These are phyloP conservation scores for Cyclanthera cordifolia DNA, from an alignment of 306 rosid genomes.

Conservation along the genomic window DNA sequence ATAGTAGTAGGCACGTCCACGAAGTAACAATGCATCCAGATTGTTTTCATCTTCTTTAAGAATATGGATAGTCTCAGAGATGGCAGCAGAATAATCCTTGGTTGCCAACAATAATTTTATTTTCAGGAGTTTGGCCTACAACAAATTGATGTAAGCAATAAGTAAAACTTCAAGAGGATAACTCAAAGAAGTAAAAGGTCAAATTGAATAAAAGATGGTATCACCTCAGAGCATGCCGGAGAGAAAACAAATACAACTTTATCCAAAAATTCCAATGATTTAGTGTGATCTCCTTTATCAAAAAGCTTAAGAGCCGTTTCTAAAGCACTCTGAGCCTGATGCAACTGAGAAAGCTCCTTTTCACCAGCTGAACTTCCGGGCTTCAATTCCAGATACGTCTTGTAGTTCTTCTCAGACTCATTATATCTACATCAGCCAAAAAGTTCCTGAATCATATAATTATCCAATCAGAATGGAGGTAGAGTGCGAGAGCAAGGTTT, in stretches of 20 bases:
- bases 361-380: constrained; percentile 54
- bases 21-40: constrained; percentile 70
- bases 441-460: constrained; percentile 97
- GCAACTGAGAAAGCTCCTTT: constrained; percentile 90
- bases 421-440: constrained; percentile 98
- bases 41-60: constrained; percentile 88
- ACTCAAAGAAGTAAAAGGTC: not conserved
- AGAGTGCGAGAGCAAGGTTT: constrained; percentile 12
- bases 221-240: constrained; percentile 75
- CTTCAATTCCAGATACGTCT: constrained; percentile 64
- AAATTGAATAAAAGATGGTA: not conserved
- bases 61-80: constrained; percentile 62
- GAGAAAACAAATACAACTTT: constrained; percentile 95
- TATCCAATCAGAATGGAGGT: constrained; percentile 66
- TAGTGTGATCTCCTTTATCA: constrained; percentile 45
- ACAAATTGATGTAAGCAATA: constrained; percentile 6
- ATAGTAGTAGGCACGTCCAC: constrained; percentile 93
- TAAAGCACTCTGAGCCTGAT: constrained; percentile 73
- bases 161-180: constrained; percentile 6
- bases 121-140: constrained; percentile 78
- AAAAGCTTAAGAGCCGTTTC: constrained; percentile 62
- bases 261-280: constrained; percentile 76
- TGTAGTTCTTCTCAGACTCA: constrained; percentile 81
- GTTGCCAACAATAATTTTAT: constrained; percentile 62
- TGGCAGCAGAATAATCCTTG: constrained; percentile 67